Evolutionary conservation across 768 basidiomycete species (phyloP), one percentile per base, ranked within the genome.

Genomic region (Botryobasidium botryosum): DNA sequence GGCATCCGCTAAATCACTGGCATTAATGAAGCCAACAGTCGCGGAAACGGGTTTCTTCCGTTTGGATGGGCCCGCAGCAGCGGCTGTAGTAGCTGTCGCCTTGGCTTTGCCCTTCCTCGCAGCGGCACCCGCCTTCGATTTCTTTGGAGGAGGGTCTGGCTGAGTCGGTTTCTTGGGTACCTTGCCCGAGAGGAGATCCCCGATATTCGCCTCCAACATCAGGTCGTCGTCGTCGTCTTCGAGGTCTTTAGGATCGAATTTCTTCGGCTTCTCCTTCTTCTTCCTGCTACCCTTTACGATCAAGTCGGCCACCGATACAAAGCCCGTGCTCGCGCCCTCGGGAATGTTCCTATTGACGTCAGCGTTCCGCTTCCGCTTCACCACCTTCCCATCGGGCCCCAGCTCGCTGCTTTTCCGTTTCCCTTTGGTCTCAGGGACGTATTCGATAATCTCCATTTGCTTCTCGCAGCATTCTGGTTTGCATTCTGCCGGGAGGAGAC

Each of bases 401-500:
- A 20, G 59, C 45, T 33, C 17, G 17, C 29, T 37, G 45, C 40
- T 51, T 43, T 43, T 48, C 46, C 52, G 51, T 27, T 57, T 68
- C 45, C 59, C 61, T 18, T 55, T 59, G 33, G 67, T 64, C 50
- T 48, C 35, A 20, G 76, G 74, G 26, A 72, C 67, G 52, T 82
- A 78, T 51, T 75, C 71, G 53, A 79, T 73, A 31, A 90, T 82
- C 41, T 80, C 79, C 75, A 94, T 87, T 18, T 63, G 66, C 62
- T 78, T 79, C 61, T 91, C 83, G 27, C 86, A 60, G 52, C 75
- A 79, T 48, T 74, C 67, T 0, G 90, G 90, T 35, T 79, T 77
- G 50, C 79, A 61, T 50, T 83, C 69, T 29, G 70, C 72, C 0
- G 92, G 90, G 3, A 97, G 64, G 8, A 99, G 65, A 0, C 87